A percentile compares a stretch with the other conserved stretches of the same genome.
These are phyloP conservation scores for Cryphonectria nitschkei DNA, from an alignment of 2,329 filamentous ascomycete species.

Conservation along the genomic window DNA sequence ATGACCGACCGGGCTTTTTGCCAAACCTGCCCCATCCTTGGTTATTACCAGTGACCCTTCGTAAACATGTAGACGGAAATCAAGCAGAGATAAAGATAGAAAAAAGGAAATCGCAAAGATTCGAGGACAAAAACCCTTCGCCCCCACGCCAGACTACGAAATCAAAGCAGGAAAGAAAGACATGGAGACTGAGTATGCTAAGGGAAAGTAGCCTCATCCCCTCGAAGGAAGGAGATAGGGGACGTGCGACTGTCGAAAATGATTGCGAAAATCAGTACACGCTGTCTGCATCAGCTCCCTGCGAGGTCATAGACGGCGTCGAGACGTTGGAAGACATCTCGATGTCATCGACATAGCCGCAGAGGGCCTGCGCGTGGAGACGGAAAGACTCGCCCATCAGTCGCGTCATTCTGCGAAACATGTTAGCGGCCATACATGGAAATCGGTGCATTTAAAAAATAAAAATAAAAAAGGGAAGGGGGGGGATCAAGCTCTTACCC, in stretches of 20 bases:
- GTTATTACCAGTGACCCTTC: conserved; percentile 50
- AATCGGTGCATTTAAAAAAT: background rate
- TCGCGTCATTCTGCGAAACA: conserved; percentile 72
- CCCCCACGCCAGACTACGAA: conserved; percentile 34
- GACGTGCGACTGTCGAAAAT: conserved; percentile 54
- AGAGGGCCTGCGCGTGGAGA: conserved; percentile 89
- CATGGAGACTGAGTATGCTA: conserved; percentile 49
- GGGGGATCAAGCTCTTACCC: conserved; percentile 68
- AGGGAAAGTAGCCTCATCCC: conserved; percentile 32
- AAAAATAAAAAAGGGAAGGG: too few relatives aligned
- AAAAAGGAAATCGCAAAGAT: conserved; percentile 31
- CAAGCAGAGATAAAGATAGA: conserved; percentile 31
- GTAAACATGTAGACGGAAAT: conserved; percentile 36
- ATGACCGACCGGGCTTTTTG: conserved; percentile 38
- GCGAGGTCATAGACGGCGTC: conserved; percentile 72
- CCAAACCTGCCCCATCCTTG: conserved; percentile 43
- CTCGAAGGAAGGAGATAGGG: conserved; percentile 41
- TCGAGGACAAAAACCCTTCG: conserved; percentile 30
- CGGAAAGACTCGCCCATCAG: conserved; percentile 99
- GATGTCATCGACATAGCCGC: conserved; percentile 89
- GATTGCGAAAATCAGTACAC: conserved; percentile 59
- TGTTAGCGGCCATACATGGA: conserved; percentile 46
- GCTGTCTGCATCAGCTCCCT: conserved; percentile 72
- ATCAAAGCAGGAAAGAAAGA: conserved; percentile 39
- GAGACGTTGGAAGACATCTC: conserved; percentile 71